phyloP scores from a whole-genome alignment of 2,329 filamentous ascomycete genomes.

The Verticillium nonalfalfae region DNA sequence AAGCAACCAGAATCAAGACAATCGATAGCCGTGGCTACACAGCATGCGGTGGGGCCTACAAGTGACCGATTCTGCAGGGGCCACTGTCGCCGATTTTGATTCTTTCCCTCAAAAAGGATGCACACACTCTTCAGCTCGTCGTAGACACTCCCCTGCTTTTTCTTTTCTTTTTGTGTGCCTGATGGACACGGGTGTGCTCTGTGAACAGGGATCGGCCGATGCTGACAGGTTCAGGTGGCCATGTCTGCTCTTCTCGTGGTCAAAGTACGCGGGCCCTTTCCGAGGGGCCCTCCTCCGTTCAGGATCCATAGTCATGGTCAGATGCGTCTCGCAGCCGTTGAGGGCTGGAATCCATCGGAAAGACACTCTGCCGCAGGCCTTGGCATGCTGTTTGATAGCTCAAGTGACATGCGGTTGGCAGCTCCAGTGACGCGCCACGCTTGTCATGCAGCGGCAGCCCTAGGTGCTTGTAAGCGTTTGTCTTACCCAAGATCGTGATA shows the following conservation, averaged over 20 bases:
- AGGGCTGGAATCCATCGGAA: background rate
- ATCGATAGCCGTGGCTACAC: background rate
- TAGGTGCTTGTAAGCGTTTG: background rate
- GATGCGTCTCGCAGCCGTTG: background rate
- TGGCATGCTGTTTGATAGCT: background rate
- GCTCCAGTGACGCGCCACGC: background rate
- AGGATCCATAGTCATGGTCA: background rate
- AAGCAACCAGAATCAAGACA: background rate
- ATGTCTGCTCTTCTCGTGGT: background rate
- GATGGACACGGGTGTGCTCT: background rate
- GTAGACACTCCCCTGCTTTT: too few relatives aligned
- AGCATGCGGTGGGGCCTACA: background rate
- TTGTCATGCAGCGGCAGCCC: background rate
- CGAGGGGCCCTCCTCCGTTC: background rate
- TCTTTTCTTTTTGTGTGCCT: background rate
- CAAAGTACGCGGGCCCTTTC: background rate
- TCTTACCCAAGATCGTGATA: background rate
- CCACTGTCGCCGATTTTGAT: background rate
- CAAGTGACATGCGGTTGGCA: background rate
- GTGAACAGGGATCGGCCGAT: background rate
- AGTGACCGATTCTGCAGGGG: background rate
- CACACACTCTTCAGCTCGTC: too few relatives aligned
- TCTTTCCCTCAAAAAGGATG: too few relatives aligned
- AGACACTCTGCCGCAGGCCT: background rate
- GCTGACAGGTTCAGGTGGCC: background rate